Percentiles rank a stretch among this genome's conserved stretches.
phyloP scores from a whole-genome alignment of 176 grass and related monocot genomes.

The Carex pumila region DNA sequence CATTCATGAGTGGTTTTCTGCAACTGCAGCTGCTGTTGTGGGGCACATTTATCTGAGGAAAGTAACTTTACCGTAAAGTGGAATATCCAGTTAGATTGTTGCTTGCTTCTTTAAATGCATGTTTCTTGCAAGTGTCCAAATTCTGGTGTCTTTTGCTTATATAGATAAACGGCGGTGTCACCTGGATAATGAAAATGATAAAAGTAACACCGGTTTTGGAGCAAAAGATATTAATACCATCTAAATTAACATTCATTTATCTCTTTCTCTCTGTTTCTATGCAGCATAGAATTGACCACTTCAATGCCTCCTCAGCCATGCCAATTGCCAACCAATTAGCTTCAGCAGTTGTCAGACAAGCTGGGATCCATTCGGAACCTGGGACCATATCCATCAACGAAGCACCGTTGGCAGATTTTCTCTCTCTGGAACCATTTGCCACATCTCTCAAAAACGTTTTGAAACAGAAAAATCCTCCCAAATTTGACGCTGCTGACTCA shows the following conservation, averaged over 20 bases:
- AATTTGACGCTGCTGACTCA: constrained; percentile 90
- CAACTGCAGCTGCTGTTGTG: neutral
- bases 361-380: constrained; percentile 32
- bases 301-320: constrained; percentile 70
- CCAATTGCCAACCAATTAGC: constrained; percentile 79
- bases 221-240: neutral
- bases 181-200: neutral
- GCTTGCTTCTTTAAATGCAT: neutral
- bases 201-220: neutral
- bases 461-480: constrained; percentile 78
- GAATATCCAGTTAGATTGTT: neutral
- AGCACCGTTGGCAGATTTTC: constrained; percentile 61
- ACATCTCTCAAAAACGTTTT: constrained; percentile 55
- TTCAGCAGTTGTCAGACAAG: constrained; percentile 60
- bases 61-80: neutral
- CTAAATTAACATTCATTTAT: constrained; percentile 9
- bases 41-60: neutral
- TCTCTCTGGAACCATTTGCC: constrained; percentile 79
- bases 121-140: neutral
- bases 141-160: neutral
- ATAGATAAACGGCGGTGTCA: neutral
- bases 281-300: constrained; percentile 73
- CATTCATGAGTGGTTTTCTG: neutral
- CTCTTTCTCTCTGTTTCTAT: constrained; percentile 22
- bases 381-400: constrained; percentile 40